Evolutionary conservation across 208 protist species (phyloP).

Genomic region (Acanthamoeba divionensis): DNA sequence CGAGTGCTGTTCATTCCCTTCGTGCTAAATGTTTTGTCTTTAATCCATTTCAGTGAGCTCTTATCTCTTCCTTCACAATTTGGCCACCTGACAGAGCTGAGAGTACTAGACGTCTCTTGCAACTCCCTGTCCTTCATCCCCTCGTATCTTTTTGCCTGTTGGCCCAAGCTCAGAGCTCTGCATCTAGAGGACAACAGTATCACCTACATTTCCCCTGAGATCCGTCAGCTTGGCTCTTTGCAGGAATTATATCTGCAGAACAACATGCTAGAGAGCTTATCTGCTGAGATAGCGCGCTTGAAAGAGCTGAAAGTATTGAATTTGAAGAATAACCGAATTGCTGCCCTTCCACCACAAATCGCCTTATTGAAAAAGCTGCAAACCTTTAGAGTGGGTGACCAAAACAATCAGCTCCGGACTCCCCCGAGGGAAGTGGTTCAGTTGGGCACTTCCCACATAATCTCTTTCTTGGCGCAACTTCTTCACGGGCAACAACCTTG

Average conservation of each 20-base stretch:
- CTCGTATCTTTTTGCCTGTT: not conserved
- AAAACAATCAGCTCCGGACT: not conserved
- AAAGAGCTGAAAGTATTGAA: not conserved
- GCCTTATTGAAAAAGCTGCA: not conserved
- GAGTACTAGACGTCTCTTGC: not conserved
- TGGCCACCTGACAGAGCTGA: not conserved
- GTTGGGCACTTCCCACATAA: not conserved
- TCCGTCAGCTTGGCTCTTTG: not conserved
- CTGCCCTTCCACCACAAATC: not conserved
- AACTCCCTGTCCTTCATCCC: not conserved
- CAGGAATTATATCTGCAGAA: not conserved
- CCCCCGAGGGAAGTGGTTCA: not conserved
- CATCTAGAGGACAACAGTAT: not conserved
- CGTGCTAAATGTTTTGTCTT: no score
- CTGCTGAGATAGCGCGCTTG: not conserved
- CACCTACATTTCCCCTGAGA: not conserved
- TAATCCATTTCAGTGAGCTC: no score
- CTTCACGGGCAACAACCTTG: not conserved
- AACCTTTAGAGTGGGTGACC: not conserved
- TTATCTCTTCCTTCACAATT: not conserved
- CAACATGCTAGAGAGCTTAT: not conserved
- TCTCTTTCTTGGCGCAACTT: not conserved
- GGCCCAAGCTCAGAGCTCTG: not conserved
- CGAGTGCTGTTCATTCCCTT: no score
- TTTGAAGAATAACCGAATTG: not conserved